A percentile compares a stretch with the other conserved stretches of the same genome.
phyloP scores from a whole-genome alignment of 164 flowering plant genomes.

The Euptelea pleiosperma region DNA sequence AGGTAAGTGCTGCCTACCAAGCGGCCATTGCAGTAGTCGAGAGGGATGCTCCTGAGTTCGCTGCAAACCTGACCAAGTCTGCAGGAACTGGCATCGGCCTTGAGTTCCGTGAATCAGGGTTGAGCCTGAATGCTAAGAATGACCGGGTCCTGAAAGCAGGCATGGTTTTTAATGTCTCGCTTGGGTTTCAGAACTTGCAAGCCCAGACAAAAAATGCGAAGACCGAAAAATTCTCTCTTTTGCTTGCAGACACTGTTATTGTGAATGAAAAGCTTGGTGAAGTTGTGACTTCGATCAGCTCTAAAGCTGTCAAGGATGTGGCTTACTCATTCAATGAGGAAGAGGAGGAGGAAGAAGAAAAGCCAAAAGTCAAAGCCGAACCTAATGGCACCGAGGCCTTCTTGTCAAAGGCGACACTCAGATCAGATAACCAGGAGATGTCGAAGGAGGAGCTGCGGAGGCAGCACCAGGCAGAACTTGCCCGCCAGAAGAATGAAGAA shows the following conservation, averaged over 20 bases:
- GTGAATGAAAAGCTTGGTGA: slow-evolving; percentile 40
- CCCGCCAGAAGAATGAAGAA: slow-evolving; percentile 83
- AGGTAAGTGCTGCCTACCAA: slow-evolving; percentile 43
- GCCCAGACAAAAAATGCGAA: slow-evolving; percentile 42
- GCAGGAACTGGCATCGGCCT: slow-evolving; percentile 85
- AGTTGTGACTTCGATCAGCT: slow-evolving; percentile 46
- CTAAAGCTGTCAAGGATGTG: slow-evolving; percentile 66
- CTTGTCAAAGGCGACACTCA: slow-evolving; percentile 54
- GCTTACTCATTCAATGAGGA: slow-evolving; percentile 79
- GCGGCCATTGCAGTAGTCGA: slow-evolving; percentile 61
- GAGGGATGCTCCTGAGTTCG: slow-evolving; percentile 65
- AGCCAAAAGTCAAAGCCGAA: slow-evolving; percentile 31
- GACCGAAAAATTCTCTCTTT: slow-evolving; percentile 43
- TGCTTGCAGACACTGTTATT: slow-evolving; percentile 76
- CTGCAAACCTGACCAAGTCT: slow-evolving; percentile 51
- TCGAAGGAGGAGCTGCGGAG: slow-evolving; percentile 71
- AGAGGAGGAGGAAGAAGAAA: slow-evolving; percentile 55
- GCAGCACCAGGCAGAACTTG: slow-evolving; percentile 87
- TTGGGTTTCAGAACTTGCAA: slow-evolving; percentile 74
- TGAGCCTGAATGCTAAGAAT: slow-evolving; percentile 62
- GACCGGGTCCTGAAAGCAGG: slow-evolving; percentile 55
- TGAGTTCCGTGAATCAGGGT: slow-evolving; percentile 75
- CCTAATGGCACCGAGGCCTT: slow-evolving; percentile 22
- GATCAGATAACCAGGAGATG: slow-evolving; percentile 67
- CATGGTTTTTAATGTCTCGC: slow-evolving; percentile 75